Percentiles rank a stretch among this genome's conserved stretches.
phyloP scores from a whole-genome alignment of 805 yeast species.

The Candida maesae region DNA sequence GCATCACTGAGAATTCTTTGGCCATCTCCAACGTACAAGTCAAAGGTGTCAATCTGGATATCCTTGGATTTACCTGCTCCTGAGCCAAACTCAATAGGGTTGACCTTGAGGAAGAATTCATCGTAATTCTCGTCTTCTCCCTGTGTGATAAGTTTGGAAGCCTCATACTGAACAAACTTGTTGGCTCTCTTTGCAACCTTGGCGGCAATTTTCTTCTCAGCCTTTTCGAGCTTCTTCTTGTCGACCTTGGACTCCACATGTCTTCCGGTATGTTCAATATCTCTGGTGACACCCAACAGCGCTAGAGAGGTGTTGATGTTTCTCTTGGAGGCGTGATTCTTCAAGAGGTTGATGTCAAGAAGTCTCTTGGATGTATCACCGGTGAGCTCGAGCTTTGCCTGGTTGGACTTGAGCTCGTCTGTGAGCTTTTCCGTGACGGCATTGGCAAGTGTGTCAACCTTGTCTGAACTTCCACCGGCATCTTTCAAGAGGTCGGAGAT shows the following conservation, averaged over 20 bases:
- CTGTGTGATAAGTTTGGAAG: conserved; percentile 80
- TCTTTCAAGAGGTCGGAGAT: conserved; percentile 59
- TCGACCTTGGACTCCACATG: conserved; percentile 93
- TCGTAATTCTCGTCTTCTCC: conserved; percentile 76
- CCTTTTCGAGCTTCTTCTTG: conserved; percentile 93
- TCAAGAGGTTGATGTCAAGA: conserved; percentile 69
- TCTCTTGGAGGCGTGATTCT: conserved; percentile 57
- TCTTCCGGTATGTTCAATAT: conserved; percentile 88
- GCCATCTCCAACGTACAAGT: conserved; percentile 93
- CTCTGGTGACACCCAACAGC: conserved; percentile 71
- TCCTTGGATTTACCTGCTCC: conserved; percentile 98
- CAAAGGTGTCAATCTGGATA: conserved; percentile 88
- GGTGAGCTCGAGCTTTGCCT: conserved; percentile 70
- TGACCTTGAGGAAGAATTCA: conserved; percentile 89
- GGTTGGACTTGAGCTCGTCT: conserved; percentile 57
- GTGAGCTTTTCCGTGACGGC: conserved; percentile 46
- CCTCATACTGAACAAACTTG: conserved; percentile 83
- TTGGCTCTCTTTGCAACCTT: conserved; percentile 87
- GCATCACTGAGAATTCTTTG: conserved; percentile 89
- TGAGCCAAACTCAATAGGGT: conserved; percentile 86
- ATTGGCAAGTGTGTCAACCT: conserved; percentile 46
- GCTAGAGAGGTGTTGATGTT: conserved; percentile 75
- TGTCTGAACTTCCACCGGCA: conserved; percentile 74
- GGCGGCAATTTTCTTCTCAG: conserved; percentile 95
- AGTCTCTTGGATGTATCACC: conserved; percentile 89